A percentile compares a stretch with the other conserved stretches of the same genome.
These are phyloP conservation scores for Camelina laxa DNA, from an alignment of 345 rosid species.

Conservation along the genomic window DNA sequence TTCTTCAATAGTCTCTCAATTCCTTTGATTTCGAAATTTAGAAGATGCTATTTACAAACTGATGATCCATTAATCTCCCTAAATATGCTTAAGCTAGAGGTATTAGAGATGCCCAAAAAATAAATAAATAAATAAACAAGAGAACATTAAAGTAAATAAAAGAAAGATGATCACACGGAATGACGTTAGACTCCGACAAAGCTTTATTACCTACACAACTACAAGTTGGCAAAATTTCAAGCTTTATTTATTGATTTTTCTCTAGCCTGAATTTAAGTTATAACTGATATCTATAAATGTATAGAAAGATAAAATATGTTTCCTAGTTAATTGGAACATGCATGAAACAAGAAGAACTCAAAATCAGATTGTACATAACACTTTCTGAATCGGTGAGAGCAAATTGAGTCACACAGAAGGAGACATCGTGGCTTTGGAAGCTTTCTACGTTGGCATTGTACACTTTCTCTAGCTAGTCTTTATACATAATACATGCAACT, in stretches of 20 bases:
- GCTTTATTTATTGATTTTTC: neutral
- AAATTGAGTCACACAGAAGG: slow-evolving; percentile 32
- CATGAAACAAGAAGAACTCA: slow-evolving; percentile 8
- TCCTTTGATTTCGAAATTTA: neutral
- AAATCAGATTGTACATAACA: slow-evolving; percentile 26
- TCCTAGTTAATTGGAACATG: slow-evolving; percentile 16
- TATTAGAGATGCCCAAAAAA: neutral
- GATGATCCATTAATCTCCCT: neutral
- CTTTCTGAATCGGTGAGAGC: slow-evolving; percentile 26
- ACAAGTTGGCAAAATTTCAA: slow-evolving; percentile 26
- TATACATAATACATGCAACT: neutral
- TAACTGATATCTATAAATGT: neutral
- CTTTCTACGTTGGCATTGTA: slow-evolving; percentile 34
- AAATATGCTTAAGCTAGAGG: neutral
- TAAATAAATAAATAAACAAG: neutral
- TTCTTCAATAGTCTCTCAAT: slow-evolving; percentile 1
- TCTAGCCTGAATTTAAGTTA: neutral
- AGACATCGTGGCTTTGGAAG: slow-evolving; percentile 35
- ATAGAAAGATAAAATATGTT: slow-evolving; percentile 24
- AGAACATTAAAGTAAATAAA: neutral
- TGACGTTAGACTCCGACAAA: slow-evolving; percentile 42
- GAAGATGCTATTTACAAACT: neutral
- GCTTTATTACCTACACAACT: slow-evolving; percentile 4
- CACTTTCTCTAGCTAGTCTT: slow-evolving; percentile 17
- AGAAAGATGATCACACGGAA: slow-evolving; percentile 24